Base-by-base conservation (phyloP, 1,139 yeast species). In the Lizanozyma gosingica region DNA sequence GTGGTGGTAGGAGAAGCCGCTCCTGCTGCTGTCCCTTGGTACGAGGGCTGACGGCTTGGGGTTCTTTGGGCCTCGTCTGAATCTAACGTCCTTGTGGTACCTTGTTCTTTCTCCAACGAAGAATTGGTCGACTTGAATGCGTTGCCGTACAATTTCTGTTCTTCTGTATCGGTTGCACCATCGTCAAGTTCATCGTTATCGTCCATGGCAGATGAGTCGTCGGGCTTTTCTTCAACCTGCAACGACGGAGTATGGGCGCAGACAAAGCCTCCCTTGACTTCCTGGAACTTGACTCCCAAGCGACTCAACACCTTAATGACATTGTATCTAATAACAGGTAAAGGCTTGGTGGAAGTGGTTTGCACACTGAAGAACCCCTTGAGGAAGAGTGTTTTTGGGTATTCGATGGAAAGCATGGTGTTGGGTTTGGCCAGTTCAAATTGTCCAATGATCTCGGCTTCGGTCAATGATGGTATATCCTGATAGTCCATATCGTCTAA, bases 351-450 rank as follows among this genome's bases (percentile, higher is more conserved):
- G 2, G 97, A 87, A 0, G 98, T 92, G 1, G 96, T 85, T 62
- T 88, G 97, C 37, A 90, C 97, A 47, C 94, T 82, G 65, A 92
- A 92, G 55, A 92, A 88, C 1, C 97, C 97, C 59, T 90, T 88
- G 58, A 92, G 74, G 65, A 88, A 88, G 48, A 90, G 75, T 2
- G 95, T 90, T 62, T 84, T 84, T 47, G 96, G 95, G 55, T 80
- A 86, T 56, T 88, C 96, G 56, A 90, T 88, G 0, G 96, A 87
- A 18, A 94, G 95, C 97, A 90, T 88, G 14, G 84, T 66, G 39
- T 84, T 84, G 2, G 82, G 77, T 44, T 79, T 76, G n/a, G 92
- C 90, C 45, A 63, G 66, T 39, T 80, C 75, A 50, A 82, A 85
- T 50, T 80, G 80, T 16, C 76, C 78, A 48, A 83, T 70, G 40